Conservation (phyloP, 2,329 filamentous ascomycete genomes). For the Septoria linicola region DNA sequence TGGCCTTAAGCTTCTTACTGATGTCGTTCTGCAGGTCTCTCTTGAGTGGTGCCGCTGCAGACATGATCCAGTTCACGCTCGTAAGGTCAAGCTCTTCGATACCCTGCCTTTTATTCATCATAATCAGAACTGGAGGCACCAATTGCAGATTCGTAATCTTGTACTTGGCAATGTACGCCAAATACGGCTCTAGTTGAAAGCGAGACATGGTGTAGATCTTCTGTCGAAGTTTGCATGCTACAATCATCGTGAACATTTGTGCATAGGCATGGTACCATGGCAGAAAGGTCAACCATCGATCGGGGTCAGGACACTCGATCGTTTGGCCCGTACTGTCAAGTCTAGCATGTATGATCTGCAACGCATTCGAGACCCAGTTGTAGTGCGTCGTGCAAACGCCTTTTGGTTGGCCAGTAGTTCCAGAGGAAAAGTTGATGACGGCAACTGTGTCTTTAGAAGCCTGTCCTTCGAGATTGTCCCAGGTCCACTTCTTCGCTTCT, state of each 20-base stretch:
- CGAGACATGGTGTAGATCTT: conserved; percentile 70
- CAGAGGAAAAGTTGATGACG: conserved; percentile 75
- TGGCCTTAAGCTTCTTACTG: conserved; percentile 8
- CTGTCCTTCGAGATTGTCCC: conserved; percentile 10
- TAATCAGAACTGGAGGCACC: conserved; percentile 74
- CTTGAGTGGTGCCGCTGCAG: conserved; percentile 20
- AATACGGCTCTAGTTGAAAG: conserved; percentile 62
- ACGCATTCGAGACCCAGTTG: conserved; percentile 72
- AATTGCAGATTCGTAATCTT: conserved; percentile 65
- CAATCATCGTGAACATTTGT: conserved; percentile 54
- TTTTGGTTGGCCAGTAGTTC: conserved; percentile 80
- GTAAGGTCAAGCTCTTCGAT: conserved; percentile 60
- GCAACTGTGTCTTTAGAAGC: conserved; percentile 45
- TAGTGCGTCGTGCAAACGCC: conserved; percentile 79
- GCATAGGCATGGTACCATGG: conserved; percentile 63
- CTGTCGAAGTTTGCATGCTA: conserved; percentile 48
- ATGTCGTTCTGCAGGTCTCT: conserved; percentile 17
- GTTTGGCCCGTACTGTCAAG: conserved; percentile 60
- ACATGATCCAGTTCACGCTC: conserved; percentile 20
- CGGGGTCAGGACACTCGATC: conserved; percentile 53
- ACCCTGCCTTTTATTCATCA: conserved; percentile 69
- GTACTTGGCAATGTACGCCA: conserved; percentile 64
- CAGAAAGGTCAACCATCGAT: conserved; percentile 63
- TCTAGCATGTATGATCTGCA: conserved; percentile 39
- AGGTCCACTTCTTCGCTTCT: conserved; percentile 6